Percentiles rank a stretch among this genome's conserved stretches.
Evolutionary conservation across 2,329 filamentous ascomycete genomes (phyloP).

Genomic region (Xylaria sp.): DNA sequence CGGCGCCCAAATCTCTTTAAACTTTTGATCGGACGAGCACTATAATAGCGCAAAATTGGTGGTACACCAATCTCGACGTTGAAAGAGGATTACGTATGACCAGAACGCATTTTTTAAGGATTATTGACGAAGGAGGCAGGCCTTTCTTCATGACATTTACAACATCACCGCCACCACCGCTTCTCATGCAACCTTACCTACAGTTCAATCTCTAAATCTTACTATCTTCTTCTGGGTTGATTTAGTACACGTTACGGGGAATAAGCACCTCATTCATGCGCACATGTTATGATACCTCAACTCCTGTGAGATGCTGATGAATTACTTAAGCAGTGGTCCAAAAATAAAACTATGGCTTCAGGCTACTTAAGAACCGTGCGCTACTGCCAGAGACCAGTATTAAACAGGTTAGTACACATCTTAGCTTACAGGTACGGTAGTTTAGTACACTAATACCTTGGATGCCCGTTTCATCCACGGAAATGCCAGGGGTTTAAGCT

Average conservation of each 20-base stretch:
- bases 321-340: background rate
- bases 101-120: background rate
- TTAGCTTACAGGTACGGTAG: constrained; percentile 1
- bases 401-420: background rate
- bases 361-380: background rate
- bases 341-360: constrained; percentile 5
- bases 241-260: too few relatives aligned
- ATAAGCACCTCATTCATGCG: background rate
- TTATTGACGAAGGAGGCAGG: background rate
- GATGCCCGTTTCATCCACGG: constrained; percentile 23
- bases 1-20: background rate
- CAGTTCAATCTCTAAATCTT: background rate
- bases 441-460: background rate
- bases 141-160: background rate
- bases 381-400: background rate
- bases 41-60: background rate
- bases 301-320: constrained; percentile 3
- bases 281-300: background rate
- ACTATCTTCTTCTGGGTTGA: background rate
- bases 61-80: background rate
- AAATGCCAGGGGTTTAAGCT: constrained; percentile 12
- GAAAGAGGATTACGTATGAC: background rate
- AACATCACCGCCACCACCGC: background rate
- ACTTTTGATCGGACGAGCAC: background rate
- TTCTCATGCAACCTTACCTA: background rate